A percentile compares a stretch with the other conserved stretches of the same genome.
Conservation (phyloP, 1,139 yeast genomes). For the Lodderomyces jiufengensis region DNA sequence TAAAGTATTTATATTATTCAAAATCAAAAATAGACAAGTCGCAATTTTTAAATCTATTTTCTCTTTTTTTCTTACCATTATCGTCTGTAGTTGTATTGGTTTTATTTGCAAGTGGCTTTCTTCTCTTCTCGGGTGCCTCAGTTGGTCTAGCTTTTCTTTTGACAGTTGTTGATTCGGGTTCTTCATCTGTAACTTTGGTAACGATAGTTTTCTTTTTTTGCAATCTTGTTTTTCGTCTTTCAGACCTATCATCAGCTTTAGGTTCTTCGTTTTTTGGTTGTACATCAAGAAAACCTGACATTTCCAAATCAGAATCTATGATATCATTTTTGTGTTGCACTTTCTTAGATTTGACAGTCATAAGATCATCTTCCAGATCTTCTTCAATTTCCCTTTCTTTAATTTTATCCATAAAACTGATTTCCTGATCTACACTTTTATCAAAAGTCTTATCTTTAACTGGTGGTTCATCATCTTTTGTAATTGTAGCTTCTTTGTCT, state of each 20-base stretch:
- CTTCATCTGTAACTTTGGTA: no score
- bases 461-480: neutral
- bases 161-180: no score
- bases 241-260: no score
- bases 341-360: no score
- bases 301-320: no score
- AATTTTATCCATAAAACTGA: neutral
- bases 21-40: slow-evolving; percentile 31
- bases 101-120: slow-evolving; percentile 1
- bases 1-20: slow-evolving; percentile 14
- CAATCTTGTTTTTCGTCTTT: no score
- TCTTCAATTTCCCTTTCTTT: neutral
- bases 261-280: no score
- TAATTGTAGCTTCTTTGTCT: neutral
- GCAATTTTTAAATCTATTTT: slow-evolving; percentile 13
- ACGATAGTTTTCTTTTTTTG: no score
- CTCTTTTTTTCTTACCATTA: neutral
- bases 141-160: no score
- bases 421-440: neutral
- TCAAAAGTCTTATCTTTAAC: neutral
- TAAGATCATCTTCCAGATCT: neutral
- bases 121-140: neutral
- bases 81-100: neutral
- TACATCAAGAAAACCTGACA: no score
- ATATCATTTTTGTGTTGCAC: no score